Evolutionary conservation across 805 yeast species (phyloP).

Genomic region (Wickerhamiella bombiphila): DNA sequence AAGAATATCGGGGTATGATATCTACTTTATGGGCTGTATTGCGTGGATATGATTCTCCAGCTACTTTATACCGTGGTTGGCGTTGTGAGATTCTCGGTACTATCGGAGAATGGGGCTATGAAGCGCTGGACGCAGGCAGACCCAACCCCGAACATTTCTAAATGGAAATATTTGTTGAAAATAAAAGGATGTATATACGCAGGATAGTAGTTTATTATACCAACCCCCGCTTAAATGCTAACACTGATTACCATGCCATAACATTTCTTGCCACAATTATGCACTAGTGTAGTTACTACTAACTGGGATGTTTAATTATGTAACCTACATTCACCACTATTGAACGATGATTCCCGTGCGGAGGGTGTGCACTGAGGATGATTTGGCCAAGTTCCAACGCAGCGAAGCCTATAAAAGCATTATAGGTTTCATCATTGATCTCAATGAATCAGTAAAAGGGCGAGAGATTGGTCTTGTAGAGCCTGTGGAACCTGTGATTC

Average conservation of each 20-base stretch:
- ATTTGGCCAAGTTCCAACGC: slow-evolving; percentile 44
- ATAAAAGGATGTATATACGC: too few relatives aligned
- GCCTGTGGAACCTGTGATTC: slow-evolving; percentile 20
- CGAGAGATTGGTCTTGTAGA: slow-evolving; percentile 36
- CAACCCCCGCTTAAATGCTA: too few relatives aligned
- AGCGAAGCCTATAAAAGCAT: slow-evolving; percentile 39
- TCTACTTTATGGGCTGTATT: slow-evolving; percentile 38
- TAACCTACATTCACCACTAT: too few relatives aligned
- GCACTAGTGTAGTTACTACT: too few relatives aligned
- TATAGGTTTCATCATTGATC: slow-evolving; percentile 36
- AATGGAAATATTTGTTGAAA: too few relatives aligned
- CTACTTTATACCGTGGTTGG: slow-evolving; percentile 75
- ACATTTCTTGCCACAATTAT: too few relatives aligned
- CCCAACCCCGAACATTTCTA: slow-evolving; percentile 13
- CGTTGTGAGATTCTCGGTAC: slow-evolving; percentile 67
- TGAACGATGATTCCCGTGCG: slow-evolving; percentile 18
- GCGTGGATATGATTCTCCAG: slow-evolving; percentile 30
- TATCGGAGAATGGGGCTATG: slow-evolving; percentile 62
- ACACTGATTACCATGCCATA: too few relatives aligned
- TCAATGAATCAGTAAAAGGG: slow-evolving; percentile 56
- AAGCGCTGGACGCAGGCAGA: slow-evolving; percentile 13
- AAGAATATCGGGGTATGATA: slow-evolving; percentile 40
- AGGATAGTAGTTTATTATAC: too few relatives aligned
- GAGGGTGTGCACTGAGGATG: slow-evolving; percentile 42
- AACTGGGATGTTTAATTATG: too few relatives aligned